Base-by-base conservation (phyloP, 495 filamentous ascomycete genomes). In the Penicillium desertorum region DNA sequence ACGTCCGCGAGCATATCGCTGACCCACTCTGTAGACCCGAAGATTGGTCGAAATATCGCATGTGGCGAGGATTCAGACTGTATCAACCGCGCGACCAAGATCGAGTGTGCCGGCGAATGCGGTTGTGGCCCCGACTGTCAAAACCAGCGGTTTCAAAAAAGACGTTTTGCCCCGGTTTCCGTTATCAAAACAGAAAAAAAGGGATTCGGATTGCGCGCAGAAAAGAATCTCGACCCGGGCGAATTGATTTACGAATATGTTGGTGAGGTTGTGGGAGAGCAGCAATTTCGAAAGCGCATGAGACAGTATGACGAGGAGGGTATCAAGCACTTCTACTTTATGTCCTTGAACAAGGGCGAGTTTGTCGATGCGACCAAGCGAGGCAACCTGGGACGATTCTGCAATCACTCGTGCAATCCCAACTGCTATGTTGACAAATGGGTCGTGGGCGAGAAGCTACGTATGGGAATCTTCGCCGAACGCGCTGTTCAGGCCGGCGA, bases 371-470 rank as follows among this genome's bases (percentile, higher is more conserved):
- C 94, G 11, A 99, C 94, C 29, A 97, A 95, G 67, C 95, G 89
- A 68, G 94, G 94, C 37, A 96, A 97, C 66, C 82, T 99, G 14
- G 94, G 92, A 37, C 86, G 94, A 20, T 99, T 99, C 68, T 98
- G 95, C 81, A 99, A 99, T 69, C 94, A 99, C 63, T 98, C 95
- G 22, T 99, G 94, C 81, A 96, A 94, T 68, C 94, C 94, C 1
- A 99, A 99, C 65, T 97, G 93, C 75, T 98, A 94, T 74, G 93
- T 98, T 60, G 94, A 99, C 77, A 99, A 99, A 71, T 99, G 94
- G 94, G 91, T 99, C 47, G 92, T 98, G 36, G 92, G 92, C n/a
- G 89, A 95, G 65, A 97, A 96, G 76, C 75, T 97, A 69, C 93
- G 94, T 65, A 98, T 99, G 94, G 94, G 94, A 58, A 98, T 99